Conservation (phyloP, 208 protist genomes). For the Spongospora subterranea region DNA sequence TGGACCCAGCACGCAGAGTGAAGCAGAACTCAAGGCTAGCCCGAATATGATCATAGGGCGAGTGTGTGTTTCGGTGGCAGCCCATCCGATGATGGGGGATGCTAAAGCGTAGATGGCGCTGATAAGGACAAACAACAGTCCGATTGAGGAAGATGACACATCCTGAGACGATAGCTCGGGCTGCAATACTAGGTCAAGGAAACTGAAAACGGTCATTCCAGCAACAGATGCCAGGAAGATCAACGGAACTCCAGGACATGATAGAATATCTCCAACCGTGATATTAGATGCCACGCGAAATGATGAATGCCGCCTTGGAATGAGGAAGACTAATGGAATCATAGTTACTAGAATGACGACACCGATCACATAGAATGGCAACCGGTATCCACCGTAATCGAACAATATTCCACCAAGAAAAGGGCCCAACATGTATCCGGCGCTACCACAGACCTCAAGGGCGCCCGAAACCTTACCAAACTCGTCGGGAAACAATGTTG, state of each 20-base stretch:
- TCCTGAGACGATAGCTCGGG: not conserved
- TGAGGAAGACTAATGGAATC: not conserved
- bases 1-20: not conserved
- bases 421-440: constrained; percentile 26
- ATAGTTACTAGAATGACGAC: not conserved
- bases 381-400: constrained; percentile 32
- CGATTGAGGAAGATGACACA: constrained; percentile 11
- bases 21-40: not conserved
- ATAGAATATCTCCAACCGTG: not conserved
- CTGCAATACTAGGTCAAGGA: constrained; percentile 28
- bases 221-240: not conserved
- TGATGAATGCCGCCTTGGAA: not conserved
- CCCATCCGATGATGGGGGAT: not conserved
- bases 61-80: not conserved
- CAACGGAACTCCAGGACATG: not conserved
- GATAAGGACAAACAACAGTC: constrained; percentile 41
- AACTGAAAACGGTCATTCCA: constrained; percentile 19
- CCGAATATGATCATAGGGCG: not conserved
- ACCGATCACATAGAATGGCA: constrained; percentile 52
- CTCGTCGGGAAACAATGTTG: not conserved
- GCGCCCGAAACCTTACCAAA: not conserved
- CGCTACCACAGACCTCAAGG: constrained; percentile 18
- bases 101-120: constrained; percentile 12
- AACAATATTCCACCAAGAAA: constrained; percentile 41
- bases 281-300: not conserved